Evolutionary conservation across 2,329 filamentous ascomycete genomes (phyloP), one percentile per base, ranked within the genome.

Genomic region (Aspergillus hiratsukae): DNA sequence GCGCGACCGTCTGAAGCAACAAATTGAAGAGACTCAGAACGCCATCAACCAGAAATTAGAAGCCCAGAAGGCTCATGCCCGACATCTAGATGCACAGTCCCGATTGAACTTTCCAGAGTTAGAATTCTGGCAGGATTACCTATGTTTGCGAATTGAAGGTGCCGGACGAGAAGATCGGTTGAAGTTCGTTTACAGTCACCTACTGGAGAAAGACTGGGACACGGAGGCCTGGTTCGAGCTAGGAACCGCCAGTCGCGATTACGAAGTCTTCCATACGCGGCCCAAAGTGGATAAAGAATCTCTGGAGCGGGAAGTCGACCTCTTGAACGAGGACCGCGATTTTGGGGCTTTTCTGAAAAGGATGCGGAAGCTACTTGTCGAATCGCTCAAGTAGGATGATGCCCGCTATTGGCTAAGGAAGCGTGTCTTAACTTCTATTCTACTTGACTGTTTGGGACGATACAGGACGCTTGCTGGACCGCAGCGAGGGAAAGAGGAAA

Each of bases 181-280:
- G 64, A 93, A 93, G 74, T 96, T 99, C 72, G 83, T 94, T 2
- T 99, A 91, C 70, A 89, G 86, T 28, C 90, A 95, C 72, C 80
- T 97, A 48, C 86, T 95, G 69, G 91, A 96, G 77, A 84, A 86
- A 66, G 87, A 94, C 69, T 92, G 90, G 87, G 90, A 92, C 65
- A 83, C 86, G 57, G 92, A 97, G 76, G 91, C 89, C 14, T 95
- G 89, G 87, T 97, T 99, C 70, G 93, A 97, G 77, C 79, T 99
- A 56, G 87, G 88, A 64, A 96, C 89, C 48, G 85, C 86, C 37
- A 85, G 84, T 61, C 81, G 89, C 58, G 92, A 96, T 67, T 97
- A 97, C 74, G 88, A 90, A 61, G 88, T 97, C 40, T 83, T 86
- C 58, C 87, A 90, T 64, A 89, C 87, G 66, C 82, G 88, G 69